phyloP scores from a whole-genome alignment of 2,329 filamentous ascomycete species.

The Botrytis tulipae region DNA sequence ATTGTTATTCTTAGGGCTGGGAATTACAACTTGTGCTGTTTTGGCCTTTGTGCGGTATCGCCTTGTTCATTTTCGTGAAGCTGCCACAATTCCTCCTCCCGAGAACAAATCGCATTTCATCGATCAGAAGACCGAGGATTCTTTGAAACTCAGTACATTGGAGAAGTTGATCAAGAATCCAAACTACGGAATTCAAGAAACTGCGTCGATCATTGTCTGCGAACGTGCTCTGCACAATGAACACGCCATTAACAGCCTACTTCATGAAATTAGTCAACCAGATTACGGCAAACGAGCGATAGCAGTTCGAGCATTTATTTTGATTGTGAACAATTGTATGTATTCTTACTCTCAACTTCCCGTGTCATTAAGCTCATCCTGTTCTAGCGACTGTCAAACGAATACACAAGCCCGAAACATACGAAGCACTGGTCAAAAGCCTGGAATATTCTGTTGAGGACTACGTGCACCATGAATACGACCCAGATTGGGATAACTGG shows the following conservation, averaged over 20 bases:
- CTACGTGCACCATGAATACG: constrained; percentile 50
- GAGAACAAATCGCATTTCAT: constrained; percentile 70
- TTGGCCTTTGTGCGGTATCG: constrained; percentile 56
- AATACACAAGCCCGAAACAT: constrained; percentile 34
- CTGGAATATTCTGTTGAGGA: constrained; percentile 56
- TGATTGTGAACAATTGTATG: constrained; percentile 52
- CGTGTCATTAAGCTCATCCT: constrained; percentile 19
- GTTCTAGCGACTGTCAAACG: constrained; percentile 28
- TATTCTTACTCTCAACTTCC: neutral
- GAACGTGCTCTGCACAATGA: constrained; percentile 59
- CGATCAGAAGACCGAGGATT: constrained; percentile 72
- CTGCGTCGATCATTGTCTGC: constrained; percentile 59
- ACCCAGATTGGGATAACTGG: constrained; percentile 62
- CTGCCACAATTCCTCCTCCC: constrained; percentile 63
- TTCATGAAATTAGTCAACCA: constrained; percentile 58
- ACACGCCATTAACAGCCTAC: constrained; percentile 49
- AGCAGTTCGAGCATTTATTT: constrained; percentile 55
- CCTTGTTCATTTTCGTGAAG: constrained; percentile 59
- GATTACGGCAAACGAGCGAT: constrained; percentile 58
- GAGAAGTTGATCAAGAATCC: constrained; percentile 67
- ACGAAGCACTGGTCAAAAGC: constrained; percentile 56
- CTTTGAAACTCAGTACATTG: constrained; percentile 64
- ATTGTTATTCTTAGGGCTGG: constrained; percentile 34
- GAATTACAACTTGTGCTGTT: constrained; percentile 57
- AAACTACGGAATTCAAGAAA: constrained; percentile 70